phyloP scores from a whole-genome alignment of 305 asterid genomes.

The Fraxinus ornus region DNA sequence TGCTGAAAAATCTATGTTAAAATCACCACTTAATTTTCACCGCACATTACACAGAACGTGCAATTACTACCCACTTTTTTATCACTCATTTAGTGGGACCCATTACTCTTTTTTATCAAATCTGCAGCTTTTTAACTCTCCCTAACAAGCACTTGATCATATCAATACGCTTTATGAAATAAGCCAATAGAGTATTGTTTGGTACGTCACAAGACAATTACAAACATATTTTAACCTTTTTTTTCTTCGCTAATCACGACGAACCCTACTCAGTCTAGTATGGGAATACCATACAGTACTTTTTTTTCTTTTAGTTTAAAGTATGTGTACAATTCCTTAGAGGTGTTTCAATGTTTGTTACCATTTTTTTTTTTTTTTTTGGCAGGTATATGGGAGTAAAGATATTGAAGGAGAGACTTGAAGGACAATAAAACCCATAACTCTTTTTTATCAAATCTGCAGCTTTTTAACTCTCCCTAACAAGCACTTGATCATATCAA shows the following conservation, averaged over 20 bases:
- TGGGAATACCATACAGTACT: background rate
- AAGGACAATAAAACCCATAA: slow-evolving; percentile 24
- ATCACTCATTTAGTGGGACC: no score
- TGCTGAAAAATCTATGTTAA: background rate
- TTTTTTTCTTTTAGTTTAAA: background rate
- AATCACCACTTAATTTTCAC: background rate
- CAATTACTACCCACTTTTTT: no score
- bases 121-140: no score
- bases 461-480: no score
- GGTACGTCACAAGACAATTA: background rate
- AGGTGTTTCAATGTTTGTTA: background rate
- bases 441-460: no score
- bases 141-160: no score
- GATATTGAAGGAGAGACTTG: slow-evolving; percentile 50
- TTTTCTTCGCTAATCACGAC: background rate
- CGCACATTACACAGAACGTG: background rate
- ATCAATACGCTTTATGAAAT: background rate
- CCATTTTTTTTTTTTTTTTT: background rate
- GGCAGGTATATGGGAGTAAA: slow-evolving; percentile 75
- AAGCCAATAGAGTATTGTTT: background rate
- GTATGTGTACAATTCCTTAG: background rate
- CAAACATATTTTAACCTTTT: background rate
- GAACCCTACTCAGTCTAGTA: background rate
- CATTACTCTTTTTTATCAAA: no score
- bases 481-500: background rate